Percentiles rank a stretch among this genome's conserved stretches.
Conservation (phyloP, 176 grass and related monocot genomes). For the Urochloa ruziziensis region DNA sequence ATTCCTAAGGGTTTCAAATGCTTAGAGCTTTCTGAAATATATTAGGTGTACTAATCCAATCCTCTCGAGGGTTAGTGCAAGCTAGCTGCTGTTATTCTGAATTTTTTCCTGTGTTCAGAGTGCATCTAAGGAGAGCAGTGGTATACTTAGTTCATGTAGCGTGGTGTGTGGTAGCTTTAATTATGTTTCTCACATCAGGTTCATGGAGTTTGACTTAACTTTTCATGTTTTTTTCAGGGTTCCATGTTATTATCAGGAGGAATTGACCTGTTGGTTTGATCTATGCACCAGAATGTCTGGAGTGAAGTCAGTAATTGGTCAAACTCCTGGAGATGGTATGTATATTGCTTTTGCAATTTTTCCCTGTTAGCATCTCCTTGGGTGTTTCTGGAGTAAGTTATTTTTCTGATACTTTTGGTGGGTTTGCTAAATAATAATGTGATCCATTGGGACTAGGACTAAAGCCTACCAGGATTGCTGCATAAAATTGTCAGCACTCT, state of each 20-base stretch:
- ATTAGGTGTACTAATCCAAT: neutral
- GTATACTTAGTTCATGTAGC: neutral
- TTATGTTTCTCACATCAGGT: neutral
- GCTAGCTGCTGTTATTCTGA: neutral
- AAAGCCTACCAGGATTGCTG: slow-evolving; percentile 10
- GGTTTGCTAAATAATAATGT: neutral
- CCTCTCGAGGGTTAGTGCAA: neutral
- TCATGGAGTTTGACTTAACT: slow-evolving; percentile 17
- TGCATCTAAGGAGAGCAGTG: neutral
- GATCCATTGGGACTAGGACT: neutral
- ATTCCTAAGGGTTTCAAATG: neutral
- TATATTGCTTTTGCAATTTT: neutral
- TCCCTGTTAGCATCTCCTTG: neutral
- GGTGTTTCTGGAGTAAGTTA: neutral
- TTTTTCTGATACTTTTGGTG: slow-evolving; percentile 11
- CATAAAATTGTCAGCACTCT: neutral
- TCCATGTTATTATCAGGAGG: neutral
- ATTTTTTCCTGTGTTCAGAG: neutral
- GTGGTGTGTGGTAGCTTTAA: neutral
- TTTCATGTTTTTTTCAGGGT: slow-evolving; percentile 31
- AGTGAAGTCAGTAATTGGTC: slow-evolving; percentile 38
- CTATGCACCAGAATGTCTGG: slow-evolving; percentile 37
- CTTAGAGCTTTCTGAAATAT: neutral
- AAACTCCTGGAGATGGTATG: slow-evolving; percentile 54
- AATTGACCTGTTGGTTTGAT: slow-evolving; percentile 45